Conservation (phyloP, 805 yeast genomes). For the Vanderwaltozyma polyspora region DNA sequence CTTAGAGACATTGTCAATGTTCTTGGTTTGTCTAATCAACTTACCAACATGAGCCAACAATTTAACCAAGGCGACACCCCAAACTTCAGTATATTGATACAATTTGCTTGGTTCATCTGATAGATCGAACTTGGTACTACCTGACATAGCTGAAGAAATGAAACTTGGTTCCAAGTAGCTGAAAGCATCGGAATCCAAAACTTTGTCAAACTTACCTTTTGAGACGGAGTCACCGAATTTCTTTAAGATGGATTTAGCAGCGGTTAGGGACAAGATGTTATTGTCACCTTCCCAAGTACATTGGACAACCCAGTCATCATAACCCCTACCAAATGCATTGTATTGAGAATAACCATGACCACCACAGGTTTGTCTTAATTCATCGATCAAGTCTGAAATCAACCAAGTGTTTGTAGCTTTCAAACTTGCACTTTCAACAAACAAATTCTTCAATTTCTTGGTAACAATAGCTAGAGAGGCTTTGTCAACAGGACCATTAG, state of each 20-base stretch:
- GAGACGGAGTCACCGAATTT: slow-evolving; percentile 30
- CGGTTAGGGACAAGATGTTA: slow-evolving; percentile 69
- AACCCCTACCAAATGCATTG: slow-evolving; percentile 81
- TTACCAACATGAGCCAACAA: slow-evolving; percentile 20
- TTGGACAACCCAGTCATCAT: slow-evolving; percentile 91
- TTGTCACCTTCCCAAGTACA: slow-evolving; percentile 99
- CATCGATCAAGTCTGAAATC: slow-evolving; percentile 68
- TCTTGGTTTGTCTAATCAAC: slow-evolving; percentile 17
- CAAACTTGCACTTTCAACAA: slow-evolving; percentile 75
- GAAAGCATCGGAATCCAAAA: slow-evolving; percentile 24
- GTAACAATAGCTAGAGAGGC: slow-evolving; percentile 36
- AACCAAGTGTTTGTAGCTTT: slow-evolving; percentile 89
- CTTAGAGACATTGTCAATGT: slow-evolving; percentile 29
- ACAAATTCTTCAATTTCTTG: slow-evolving; percentile 56
- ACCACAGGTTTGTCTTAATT: slow-evolving; percentile 88
- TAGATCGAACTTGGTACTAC: slow-evolving; percentile 16
- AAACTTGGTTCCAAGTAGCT: slow-evolving; percentile 21
- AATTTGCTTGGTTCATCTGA: slow-evolving; percentile 23
- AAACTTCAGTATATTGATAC: slow-evolving; percentile 25
- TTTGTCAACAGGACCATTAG: slow-evolving; percentile 30
- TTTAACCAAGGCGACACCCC: slow-evolving; percentile 23
- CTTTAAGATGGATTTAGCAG: slow-evolving; percentile 59
- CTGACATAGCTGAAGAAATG: slow-evolving; percentile 16
- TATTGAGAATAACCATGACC: slow-evolving; percentile 95
- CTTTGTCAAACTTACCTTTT: slow-evolving; percentile 27